Conservation (phyloP, 2,329 filamentous ascomycete species). For the Trichoderma polysporum region DNA sequence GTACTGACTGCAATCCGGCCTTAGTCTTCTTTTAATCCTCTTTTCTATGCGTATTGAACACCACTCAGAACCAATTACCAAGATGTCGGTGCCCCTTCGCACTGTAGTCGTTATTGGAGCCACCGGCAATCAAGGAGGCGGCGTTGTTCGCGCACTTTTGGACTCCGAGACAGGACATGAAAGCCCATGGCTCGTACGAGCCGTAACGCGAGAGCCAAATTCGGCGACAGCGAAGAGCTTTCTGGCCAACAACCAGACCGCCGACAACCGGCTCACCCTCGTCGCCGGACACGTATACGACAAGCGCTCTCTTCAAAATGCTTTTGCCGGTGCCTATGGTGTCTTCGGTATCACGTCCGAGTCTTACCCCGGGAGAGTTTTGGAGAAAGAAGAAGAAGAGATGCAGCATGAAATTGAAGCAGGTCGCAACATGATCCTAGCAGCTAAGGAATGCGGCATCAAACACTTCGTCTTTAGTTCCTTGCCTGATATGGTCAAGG, state of each 20-base stretch:
- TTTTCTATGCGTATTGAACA: not conserved
- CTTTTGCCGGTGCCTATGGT: not conserved
- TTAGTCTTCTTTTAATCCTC: not conserved
- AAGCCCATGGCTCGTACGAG: not conserved
- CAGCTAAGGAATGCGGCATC: not conserved
- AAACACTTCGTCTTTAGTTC: not conserved
- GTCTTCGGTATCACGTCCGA: not conserved
- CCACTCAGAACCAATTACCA: not conserved
- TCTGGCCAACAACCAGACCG: not conserved
- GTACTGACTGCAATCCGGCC: not conserved
- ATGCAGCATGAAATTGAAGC: not conserved
- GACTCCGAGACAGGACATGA: not conserved
- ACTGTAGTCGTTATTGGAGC: not conserved
- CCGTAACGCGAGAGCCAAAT: not conserved
- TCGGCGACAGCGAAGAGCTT: not conserved
- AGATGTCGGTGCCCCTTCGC: not conserved
- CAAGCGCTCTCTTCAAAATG: not conserved
- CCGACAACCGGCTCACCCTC: not conserved
- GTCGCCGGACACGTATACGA: not conserved
- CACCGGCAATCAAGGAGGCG: not conserved
- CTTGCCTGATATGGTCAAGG: not conserved
- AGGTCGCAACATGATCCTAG: not conserved
- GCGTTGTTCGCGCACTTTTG: not conserved
- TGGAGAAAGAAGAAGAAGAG: not conserved
- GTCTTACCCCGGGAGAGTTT: not conserved